Conservation (phyloP, 805 yeast species). For the Metschnikowia rubicola region DNA sequence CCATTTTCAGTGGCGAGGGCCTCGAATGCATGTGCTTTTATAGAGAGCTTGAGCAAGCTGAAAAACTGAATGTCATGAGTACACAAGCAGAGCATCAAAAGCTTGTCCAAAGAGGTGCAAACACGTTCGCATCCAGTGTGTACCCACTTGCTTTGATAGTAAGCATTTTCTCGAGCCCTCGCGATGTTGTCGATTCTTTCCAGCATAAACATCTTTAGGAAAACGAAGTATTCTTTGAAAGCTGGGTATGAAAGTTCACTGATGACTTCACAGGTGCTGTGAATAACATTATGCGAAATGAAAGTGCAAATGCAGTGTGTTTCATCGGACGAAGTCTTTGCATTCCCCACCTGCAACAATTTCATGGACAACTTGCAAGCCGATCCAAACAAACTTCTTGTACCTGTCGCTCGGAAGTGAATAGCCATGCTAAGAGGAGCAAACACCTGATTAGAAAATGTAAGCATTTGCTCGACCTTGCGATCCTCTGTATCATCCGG, state of each 20-base stretch:
- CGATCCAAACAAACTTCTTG: slow-evolving; percentile 27
- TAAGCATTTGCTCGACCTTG: slow-evolving; percentile 8
- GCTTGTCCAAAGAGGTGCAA: slow-evolving; percentile 46
- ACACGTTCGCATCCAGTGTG: slow-evolving; percentile 23
- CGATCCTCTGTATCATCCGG: not conserved
- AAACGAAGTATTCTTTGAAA: slow-evolving; percentile 34
- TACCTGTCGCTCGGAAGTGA: slow-evolving; percentile 13
- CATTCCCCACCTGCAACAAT: slow-evolving; percentile 20
- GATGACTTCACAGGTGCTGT: slow-evolving; percentile 33
- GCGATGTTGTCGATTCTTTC: slow-evolving; percentile 21
- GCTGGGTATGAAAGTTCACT: slow-evolving; percentile 33
- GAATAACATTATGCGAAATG: slow-evolving; percentile 30
- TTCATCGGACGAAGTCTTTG: slow-evolving; percentile 9
- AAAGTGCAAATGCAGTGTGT: slow-evolving; percentile 15
- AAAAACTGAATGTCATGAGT: slow-evolving; percentile 51
- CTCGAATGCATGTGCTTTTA: slow-evolving; percentile 30
- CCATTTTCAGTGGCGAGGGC: slow-evolving; percentile 2
- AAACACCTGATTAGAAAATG: slow-evolving; percentile 25
- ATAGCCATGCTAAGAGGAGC: slow-evolving; percentile 27
- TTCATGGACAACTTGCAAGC: slow-evolving; percentile 33
- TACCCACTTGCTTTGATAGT: slow-evolving; percentile 7
- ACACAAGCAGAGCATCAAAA: slow-evolving; percentile 48
- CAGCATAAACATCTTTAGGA: slow-evolving; percentile 32
- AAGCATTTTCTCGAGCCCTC: slow-evolving; percentile 13
- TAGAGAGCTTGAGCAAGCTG: slow-evolving; percentile 40